Percentiles rank a stretch among this genome's conserved stretches.
phyloP scores from a whole-genome alignment of 2,329 filamentous ascomycete species.

The Aspergillus sp. region DNA sequence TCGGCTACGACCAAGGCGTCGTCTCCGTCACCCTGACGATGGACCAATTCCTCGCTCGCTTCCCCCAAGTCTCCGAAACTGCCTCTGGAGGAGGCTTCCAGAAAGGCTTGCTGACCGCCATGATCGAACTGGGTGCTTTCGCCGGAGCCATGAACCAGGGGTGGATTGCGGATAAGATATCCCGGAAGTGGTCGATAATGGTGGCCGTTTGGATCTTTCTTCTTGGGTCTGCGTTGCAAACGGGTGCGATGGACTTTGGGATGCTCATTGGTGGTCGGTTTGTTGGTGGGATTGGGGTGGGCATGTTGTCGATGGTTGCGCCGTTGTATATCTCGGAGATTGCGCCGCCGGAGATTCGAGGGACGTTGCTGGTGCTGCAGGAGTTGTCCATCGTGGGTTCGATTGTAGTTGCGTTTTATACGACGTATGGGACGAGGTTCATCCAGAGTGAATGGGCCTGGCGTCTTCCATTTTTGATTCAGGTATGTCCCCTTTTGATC shows the following conservation, averaged over 20 bases:
- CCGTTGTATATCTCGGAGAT: conserved; percentile 50
- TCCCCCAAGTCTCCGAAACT: conserved; percentile 38
- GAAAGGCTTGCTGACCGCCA: conserved; percentile 47
- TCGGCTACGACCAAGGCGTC: conserved; percentile 47
- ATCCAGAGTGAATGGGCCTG: conserved; percentile 37
- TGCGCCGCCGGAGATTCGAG: conserved; percentile 19
- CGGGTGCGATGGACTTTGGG: conserved; percentile 44
- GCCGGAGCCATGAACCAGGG: conserved; percentile 42
- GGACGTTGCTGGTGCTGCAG: conserved; percentile 17
- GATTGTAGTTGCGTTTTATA: conserved; percentile 20
- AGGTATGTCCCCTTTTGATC: no score
- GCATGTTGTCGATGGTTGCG: conserved; percentile 45
- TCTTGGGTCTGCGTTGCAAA: conserved; percentile 48
- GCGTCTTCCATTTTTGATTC: conserved; percentile 45
- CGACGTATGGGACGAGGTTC: conserved; percentile 47
- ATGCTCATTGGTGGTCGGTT: conserved; percentile 49
- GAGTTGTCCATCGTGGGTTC: conserved; percentile 19
- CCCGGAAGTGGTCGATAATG: conserved; percentile 48
- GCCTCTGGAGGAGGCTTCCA: conserved; percentile 35
- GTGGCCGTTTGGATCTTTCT: conserved; percentile 50
- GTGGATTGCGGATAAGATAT: conserved; percentile 50
- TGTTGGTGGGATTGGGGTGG: conserved; percentile 49
- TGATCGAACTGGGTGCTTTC: conserved; percentile 52
- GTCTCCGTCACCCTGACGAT: conserved; percentile 48
- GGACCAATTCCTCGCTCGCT: conserved; percentile 46